Evolutionary conservation across 192 early-diverging fungal genomes (phyloP), one percentile per base, ranked within the genome.

Genomic region (Coemansia sp.): DNA sequence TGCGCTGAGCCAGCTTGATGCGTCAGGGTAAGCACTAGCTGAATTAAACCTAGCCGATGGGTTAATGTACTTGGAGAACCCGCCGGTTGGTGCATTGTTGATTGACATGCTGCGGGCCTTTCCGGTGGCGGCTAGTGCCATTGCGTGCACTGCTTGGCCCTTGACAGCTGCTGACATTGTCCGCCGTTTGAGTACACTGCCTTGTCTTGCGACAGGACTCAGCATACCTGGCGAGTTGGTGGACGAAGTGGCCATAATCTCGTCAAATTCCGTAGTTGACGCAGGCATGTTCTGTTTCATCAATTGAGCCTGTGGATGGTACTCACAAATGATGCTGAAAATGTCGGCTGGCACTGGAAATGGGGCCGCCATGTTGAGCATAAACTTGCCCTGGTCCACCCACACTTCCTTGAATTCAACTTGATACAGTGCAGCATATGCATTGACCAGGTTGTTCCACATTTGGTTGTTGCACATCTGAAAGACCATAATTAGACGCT

Each of bases 71-170:
- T 11, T 43, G 11, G 41, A 14, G 41, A 43, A 43, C 15, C 41
- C 41, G 41, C 12, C 41, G 43, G 25, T 19, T 5, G 17, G 15
- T 19, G 63, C 41, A n/a, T 15, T 43, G 41, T 43, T 11, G 51
- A 73, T 38, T 2, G 71, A 73, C 23, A 73, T 63, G 50, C 71
- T 73, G 6, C 71, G 71, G 14, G 54, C 60, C 21, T 73, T 73
- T n/a, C 51, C 23, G 32, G 32, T 37, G 22, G 25, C 65, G 24
- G 17, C 60, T 3, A 55, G 9, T 5, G 55, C 38, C 6, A 25
- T 24, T 9, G 43, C 52, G 22, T 49, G 61, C 14, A 49, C 60
- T 2, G 65, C 15, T 37, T 63, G 67, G 6, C 17, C 51, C 45
- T 54, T 67, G 10, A 48, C 51, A 7, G 65, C 55, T 6, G 65